Evolutionary conservation across 805 yeast genomes (phyloP), one percentile per base, ranked within the genome.

Genomic region (Jamesozyma rosinii): DNA sequence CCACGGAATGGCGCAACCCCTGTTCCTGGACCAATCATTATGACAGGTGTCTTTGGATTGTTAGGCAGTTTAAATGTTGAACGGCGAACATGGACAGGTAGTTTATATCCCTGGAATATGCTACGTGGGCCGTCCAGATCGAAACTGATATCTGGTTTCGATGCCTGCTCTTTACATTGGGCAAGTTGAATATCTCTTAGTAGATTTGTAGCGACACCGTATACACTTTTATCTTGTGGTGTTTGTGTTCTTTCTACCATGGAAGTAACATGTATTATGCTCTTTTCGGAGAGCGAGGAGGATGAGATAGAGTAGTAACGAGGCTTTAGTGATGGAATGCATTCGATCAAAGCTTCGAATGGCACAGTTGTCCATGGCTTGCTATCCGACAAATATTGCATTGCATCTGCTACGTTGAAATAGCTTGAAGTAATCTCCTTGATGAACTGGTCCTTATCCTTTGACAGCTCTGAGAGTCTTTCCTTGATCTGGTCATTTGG

Each of bases 1-100:
- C 95, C 98, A 68, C 98, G 80, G 71, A 92, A 86, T 48, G 98
- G 98, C 8, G 98, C 97, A 42, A 90, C 88, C 63, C 98, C 98
- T 3, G 98, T 92, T 51, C 98, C 98, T 34, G 98, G 97, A 24
- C 98, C 98, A 58, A 90, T 74, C 83, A 89, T 77, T 55, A 90
- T 87, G 20, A 90, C 74, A n/a, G 97, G 96, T 33, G 83, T 79
- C 5, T 75, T 65, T 31, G 95, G 84, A 59, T 86, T 88, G 8
- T 88, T 72, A 15, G 98, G 98, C 49, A 92, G 72, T 70, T 88
- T 89, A 73, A 90, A 92, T 46, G 90, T 83, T 5, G 97, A 89
- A 66, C 92, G 87, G 66, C 97, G 84, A 37, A 92, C 83, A 61
- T 89, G 96, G 34, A 92, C 81, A 4, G 97, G 97, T 42, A 88